These are phyloP conservation scores for Penicillium robsamsonii DNA, from an alignment of 495 filamentous ascomycete species.

Conservation along the genomic window DNA sequence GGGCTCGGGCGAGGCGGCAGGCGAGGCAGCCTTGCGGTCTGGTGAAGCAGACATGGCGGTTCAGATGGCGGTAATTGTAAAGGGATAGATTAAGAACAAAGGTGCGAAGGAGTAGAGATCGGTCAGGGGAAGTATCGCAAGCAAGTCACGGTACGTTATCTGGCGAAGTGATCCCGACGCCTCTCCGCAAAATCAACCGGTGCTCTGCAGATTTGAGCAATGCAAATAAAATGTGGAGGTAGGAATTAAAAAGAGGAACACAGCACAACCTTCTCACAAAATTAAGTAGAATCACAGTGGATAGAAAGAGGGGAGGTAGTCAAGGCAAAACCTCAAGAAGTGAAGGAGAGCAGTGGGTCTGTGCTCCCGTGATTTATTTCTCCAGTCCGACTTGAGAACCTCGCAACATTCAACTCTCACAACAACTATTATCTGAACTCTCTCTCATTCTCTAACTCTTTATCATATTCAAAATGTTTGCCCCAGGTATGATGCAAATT, in stretches of 20 bases:
- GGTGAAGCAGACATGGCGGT: constrained; percentile 44
- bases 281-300: neutral
- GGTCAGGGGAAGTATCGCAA: constrained; percentile 8
- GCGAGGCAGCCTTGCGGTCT: constrained; percentile 29
- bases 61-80: neutral
- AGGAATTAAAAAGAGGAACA: neutral
- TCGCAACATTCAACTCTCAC: constrained; percentile 1
- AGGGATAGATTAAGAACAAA: neutral
- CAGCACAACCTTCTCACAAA: neutral
- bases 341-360: constrained; percentile 29
- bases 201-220: neutral
- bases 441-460: neutral
- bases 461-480: constrained; percentile 41
- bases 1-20: constrained; percentile 22
- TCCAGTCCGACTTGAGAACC: constrained; percentile 6
- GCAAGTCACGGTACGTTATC: constrained; percentile 19
- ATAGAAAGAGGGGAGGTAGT: constrained; percentile 14
- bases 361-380: constrained; percentile 38
- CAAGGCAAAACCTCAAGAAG: constrained; percentile 16
- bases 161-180: constrained; percentile 11
- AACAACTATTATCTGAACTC: constrained; percentile 4
- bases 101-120: neutral
- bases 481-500: constrained; percentile 35
- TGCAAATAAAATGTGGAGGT: neutral
- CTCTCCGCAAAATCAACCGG: constrained; percentile 10